phyloP scores from a whole-genome alignment of 1,284 basidiomycete species.

The Microbotryum saponariae region DNA sequence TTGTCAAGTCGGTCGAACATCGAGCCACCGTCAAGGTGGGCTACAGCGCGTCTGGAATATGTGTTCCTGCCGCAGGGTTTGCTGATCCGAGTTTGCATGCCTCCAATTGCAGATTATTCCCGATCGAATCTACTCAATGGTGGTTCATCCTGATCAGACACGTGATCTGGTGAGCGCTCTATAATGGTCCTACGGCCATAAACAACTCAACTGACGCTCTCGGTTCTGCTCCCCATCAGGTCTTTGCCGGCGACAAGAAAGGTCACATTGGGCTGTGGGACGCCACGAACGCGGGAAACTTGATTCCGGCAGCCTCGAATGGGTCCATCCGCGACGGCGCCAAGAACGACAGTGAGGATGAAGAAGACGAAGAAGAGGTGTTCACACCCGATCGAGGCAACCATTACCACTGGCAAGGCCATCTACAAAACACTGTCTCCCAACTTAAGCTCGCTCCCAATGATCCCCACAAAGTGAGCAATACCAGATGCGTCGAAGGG shows the following conservation, averaged over 20 bases:
- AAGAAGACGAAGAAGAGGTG: slow-evolving; percentile 30
- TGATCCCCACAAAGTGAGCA: slow-evolving; percentile 2
- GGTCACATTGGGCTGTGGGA: slow-evolving; percentile 45
- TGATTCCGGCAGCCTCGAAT: background rate
- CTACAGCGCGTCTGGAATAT: background rate
- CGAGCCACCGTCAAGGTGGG: slow-evolving; percentile 3
- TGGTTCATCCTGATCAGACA: slow-evolving; percentile 43
- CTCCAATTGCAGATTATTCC: slow-evolving; percentile 38
- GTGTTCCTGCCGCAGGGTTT: background rate
- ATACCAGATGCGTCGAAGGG: background rate
- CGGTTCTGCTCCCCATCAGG: slow-evolving; percentile 10
- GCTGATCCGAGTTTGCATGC: background rate
- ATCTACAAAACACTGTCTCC: slow-evolving; percentile 41
- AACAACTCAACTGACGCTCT: background rate
- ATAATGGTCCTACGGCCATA: too few species aligned
- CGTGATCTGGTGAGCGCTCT: slow-evolving; percentile 39
- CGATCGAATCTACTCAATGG: slow-evolving; percentile 45
- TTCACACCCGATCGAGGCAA: slow-evolving; percentile 34
- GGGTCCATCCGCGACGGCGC: slow-evolving; percentile 39
- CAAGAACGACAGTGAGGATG: slow-evolving; percentile 36
- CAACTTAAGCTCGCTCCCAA: slow-evolving; percentile 18
- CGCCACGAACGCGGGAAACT: slow-evolving; percentile 20
- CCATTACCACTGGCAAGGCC: slow-evolving; percentile 44
- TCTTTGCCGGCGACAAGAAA: slow-evolving; percentile 46
- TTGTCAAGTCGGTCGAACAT: background rate